A percentile compares a stretch with the other conserved stretches of the same genome.
These are phyloP conservation scores for Nepenthes gracilis DNA, from an alignment of 148 eudicot species.

Conservation along the genomic window DNA sequence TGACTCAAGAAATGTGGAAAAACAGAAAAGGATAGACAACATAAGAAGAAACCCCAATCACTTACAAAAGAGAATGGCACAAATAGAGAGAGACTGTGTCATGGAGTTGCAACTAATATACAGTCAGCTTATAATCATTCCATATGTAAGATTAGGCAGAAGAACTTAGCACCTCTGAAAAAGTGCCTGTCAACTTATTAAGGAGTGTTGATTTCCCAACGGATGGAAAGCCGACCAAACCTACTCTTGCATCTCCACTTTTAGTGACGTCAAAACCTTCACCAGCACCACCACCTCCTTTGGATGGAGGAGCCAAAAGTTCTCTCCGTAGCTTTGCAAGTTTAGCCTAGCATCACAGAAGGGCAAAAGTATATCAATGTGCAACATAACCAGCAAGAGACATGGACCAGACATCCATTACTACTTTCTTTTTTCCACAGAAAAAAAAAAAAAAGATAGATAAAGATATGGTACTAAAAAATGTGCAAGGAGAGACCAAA, in stretches of 20 bases:
- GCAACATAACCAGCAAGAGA: background rate
- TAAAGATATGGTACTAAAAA: no score
- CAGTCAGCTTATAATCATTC: no score
- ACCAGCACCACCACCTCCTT: constrained; percentile 98
- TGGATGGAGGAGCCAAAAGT: constrained; percentile 73
- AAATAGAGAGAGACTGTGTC: no score
- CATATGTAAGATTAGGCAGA: background rate
- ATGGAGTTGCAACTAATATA: no score
- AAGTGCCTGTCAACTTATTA: constrained; percentile 95
- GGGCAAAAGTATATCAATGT: background rate
- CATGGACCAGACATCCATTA: no score
- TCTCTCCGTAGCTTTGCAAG: constrained; percentile 97
- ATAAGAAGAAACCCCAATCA: no score
- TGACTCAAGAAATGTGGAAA: no score
- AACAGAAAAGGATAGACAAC: no score
- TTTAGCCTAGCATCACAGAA: constrained; percentile 53
- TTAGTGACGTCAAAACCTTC: constrained; percentile 99
- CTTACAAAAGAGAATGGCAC: background rate
- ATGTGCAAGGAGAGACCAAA: no score
- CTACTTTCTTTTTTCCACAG: no score
- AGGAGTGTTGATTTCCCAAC: constrained; percentile 96
- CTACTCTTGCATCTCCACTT: constrained; percentile 99
- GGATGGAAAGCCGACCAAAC: constrained; percentile 97
- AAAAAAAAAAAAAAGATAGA: no score
- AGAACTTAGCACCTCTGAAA: constrained; percentile 69